These are phyloP conservation scores for Globisporangium yorkense DNA, from an alignment of 352 stramenopile genomes.

Conservation along the genomic window DNA sequence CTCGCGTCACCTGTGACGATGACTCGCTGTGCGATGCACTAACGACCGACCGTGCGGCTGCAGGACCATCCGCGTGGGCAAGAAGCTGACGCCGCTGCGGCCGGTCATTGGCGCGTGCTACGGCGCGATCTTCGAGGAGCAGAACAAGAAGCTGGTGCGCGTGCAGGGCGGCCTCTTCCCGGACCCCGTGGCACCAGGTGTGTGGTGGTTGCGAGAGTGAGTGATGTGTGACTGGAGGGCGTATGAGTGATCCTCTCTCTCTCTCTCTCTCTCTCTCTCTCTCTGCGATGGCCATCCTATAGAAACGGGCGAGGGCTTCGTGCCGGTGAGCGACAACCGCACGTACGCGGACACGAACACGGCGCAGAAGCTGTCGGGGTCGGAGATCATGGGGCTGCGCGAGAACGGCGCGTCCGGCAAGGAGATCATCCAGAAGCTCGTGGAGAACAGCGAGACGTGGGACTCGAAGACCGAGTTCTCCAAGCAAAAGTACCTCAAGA, in stretches of 20 bases:
- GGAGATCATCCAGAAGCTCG: slow-evolving; percentile 90
- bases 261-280: neutral
- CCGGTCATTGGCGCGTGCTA: slow-evolving; percentile 71
- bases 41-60: neutral
- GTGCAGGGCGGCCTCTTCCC: slow-evolving; percentile 75
- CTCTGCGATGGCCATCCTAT: neutral
- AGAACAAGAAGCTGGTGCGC: slow-evolving; percentile 72
- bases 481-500: slow-evolving; percentile 96
- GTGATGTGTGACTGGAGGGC: too few relatives aligned
- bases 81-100: slow-evolving; percentile 66
- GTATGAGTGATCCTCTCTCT: neutral
- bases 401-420: slow-evolving; percentile 65
- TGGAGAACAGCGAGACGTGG: slow-evolving; percentile 94
- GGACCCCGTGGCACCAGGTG: slow-evolving; percentile 72
- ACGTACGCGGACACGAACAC: slow-evolving; percentile 85
- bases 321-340: slow-evolving; percentile 71
- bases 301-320: slow-evolving; percentile 80
- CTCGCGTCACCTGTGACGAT: too few relatives aligned
- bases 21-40: too few relatives aligned
- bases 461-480: slow-evolving; percentile 93
- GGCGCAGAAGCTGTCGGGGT: slow-evolving; percentile 69
- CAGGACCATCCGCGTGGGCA: slow-evolving; percentile 72
- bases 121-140: slow-evolving; percentile 78
- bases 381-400: slow-evolving; percentile 59
- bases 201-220: neutral